Percentiles rank a stretch among this genome's conserved stretches.
phyloP scores from a whole-genome alignment of 768 basidiomycete genomes.

The Omphalotus guepiniiformis region DNA sequence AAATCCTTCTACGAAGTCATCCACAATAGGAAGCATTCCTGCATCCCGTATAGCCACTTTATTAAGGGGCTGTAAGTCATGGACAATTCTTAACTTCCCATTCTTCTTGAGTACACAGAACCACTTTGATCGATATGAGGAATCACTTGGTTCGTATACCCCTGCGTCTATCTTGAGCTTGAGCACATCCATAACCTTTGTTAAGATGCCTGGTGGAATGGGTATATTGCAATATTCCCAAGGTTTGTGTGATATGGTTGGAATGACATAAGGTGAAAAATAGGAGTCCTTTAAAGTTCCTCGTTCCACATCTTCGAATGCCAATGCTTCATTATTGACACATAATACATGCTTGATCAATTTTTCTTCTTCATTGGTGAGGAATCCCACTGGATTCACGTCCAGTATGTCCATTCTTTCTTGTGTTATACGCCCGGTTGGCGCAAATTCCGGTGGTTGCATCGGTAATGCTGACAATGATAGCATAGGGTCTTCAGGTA shows the following conservation, averaged over 20 bases:
- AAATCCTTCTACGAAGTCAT: slow-evolving; percentile 30
- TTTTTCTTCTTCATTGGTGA: slow-evolving; percentile 26
- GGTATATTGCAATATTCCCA: slow-evolving; percentile 27
- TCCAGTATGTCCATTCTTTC: slow-evolving; percentile 17
- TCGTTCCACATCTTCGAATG: slow-evolving; percentile 33
- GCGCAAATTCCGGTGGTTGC: slow-evolving; percentile 12
- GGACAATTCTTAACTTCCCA: slow-evolving; percentile 30
- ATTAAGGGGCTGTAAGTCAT: slow-evolving; percentile 35
- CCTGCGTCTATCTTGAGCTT: slow-evolving; percentile 23
- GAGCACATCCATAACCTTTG: slow-evolving; percentile 18
- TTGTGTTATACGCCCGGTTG: slow-evolving; percentile 18
- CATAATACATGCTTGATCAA: slow-evolving; percentile 30
- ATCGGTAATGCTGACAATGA: slow-evolving; percentile 10
- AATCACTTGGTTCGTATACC: slow-evolving; percentile 31
- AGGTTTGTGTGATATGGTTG: slow-evolving; percentile 29
- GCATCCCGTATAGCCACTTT: slow-evolving; percentile 31
- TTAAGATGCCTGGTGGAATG: slow-evolving; percentile 23
- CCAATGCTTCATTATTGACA: slow-evolving; percentile 28
- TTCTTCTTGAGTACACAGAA: slow-evolving; percentile 36
- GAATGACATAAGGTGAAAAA: slow-evolving; percentile 29
- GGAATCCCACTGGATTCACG: slow-evolving; percentile 19
- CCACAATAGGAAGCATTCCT: slow-evolving; percentile 26
- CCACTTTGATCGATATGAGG: slow-evolving; percentile 29
- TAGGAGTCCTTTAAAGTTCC: slow-evolving; percentile 29
- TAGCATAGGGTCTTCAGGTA: slow-evolving; percentile 17